phyloP scores from a whole-genome alignment of 768 basidiomycete genomes.

The Pholiota microspora region DNA sequence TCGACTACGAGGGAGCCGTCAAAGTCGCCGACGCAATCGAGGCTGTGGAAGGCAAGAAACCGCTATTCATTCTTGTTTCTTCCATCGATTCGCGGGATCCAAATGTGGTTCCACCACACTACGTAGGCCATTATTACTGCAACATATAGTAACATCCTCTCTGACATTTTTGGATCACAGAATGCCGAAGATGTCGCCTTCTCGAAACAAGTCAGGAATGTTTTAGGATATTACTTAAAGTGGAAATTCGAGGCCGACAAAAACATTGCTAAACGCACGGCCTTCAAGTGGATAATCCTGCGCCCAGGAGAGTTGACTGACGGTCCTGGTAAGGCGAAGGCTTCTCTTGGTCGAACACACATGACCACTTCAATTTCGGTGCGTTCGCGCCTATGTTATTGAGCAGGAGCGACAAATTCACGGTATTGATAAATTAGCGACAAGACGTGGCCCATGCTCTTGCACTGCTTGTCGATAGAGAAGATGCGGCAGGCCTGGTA shows the following conservation, averaged over 20 bases:
- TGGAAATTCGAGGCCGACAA: constrained; percentile 54
- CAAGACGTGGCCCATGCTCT: constrained; percentile 57
- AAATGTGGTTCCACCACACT: constrained; percentile 46
- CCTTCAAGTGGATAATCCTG: constrained; percentile 66
- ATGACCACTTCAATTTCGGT: constrained; percentile 48
- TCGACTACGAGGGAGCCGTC: constrained; percentile 61
- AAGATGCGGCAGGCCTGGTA: constrained; percentile 54
- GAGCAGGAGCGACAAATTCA: neutral
- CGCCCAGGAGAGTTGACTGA: constrained; percentile 62
- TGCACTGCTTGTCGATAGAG: constrained; percentile 44
- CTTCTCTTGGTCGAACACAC: constrained; percentile 52
- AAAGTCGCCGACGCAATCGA: constrained; percentile 73
- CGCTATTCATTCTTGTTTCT: constrained; percentile 57
- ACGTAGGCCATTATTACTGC: constrained; percentile 41
- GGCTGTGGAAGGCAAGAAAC: constrained; percentile 36
- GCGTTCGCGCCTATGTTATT: constrained; percentile 16
- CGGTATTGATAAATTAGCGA: constrained; percentile 32
- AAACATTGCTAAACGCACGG: constrained; percentile 42
- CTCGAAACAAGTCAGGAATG: constrained; percentile 41
- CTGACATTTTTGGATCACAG: constrained; percentile 22
- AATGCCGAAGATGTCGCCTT: constrained; percentile 42
- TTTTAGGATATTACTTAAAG: constrained; percentile 43
- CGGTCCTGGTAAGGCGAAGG: constrained; percentile 48
- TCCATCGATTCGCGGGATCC: constrained; percentile 56
- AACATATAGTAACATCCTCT: neutral